Conservation (phyloP, 2,329 filamentous ascomycete species). For the Fusarium sp. region DNA sequence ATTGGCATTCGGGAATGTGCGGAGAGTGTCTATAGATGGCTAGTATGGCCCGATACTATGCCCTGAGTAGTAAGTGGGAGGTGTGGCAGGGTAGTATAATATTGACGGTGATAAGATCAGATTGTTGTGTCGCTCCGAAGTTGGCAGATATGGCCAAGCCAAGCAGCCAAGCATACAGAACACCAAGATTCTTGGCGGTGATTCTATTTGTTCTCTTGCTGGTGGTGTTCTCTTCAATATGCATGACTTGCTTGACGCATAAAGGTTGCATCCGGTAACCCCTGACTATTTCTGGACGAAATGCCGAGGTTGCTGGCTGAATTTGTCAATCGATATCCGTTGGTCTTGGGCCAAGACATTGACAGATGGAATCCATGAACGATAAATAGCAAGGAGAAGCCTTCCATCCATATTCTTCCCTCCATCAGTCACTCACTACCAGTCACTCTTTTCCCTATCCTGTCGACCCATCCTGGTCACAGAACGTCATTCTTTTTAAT, state of each 20-base stretch:
- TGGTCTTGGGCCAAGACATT: background rate
- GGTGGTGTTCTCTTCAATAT: background rate
- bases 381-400: conserved; percentile 1
- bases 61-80: conserved; percentile 1
- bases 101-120: background rate
- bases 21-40: conserved; percentile 6
- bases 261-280: background rate
- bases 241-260: background rate
- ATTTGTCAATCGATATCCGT: background rate
- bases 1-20: background rate
- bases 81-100: background rate
- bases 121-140: background rate
- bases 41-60: conserved; percentile 15
- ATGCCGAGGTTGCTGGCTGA: conserved; percentile 2
- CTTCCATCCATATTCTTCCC: background rate
- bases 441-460: background rate
- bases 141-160: background rate
- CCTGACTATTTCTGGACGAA: background rate
- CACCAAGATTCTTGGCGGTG: background rate
- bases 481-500: conserved; percentile 2
- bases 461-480: background rate
- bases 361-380: background rate
- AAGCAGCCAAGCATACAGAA: background rate
- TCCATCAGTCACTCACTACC: conserved; percentile 4
- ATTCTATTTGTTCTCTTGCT: background rate